Base-by-base conservation (phyloP, 2,329 filamentous ascomycete genomes). In the Moelleriella libera region DNA sequence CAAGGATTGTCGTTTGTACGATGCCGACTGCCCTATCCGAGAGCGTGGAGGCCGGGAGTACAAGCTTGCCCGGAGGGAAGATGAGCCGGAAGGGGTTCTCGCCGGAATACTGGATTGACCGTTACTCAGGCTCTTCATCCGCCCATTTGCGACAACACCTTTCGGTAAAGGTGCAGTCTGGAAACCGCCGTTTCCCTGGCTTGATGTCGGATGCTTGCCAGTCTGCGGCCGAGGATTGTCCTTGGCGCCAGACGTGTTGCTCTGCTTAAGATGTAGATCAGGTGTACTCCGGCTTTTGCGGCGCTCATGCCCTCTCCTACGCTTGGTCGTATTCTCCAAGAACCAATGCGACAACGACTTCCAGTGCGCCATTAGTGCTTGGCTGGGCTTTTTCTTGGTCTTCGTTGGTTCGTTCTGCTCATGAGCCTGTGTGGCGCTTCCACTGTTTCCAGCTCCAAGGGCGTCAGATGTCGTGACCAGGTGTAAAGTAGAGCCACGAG, bases 401-500 rank as follows among this genome's bases (percentile, higher is more conserved):
- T 77, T 78, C 46, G 69, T 69, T 6, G 60, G 53, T 8, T 48
- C 61, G 48, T 60, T 56, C 30, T 57, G 50, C 51, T 65, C 54
- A 39, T 48, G 45, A 6, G 49, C 46, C 2, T 47, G 44, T 1
- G 44, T 45, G 39, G 50, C 54, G 34, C 46, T 55, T 30, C 54
- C 53, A 47, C 60, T 62, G 29, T 14, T 46, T 11, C n/a, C 14
- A 43, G 62, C 53, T 21, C 63, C 63, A 12, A 78, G 53, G 1
- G 68, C 69, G 14, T 78, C 75, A 6, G 71, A 70, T 0, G 78
- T 80, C 8, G 85, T 84, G 40, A 94, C 88, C 5, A 94, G 77
- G 59, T 95, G 88, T 32, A 96, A 74, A 52, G 88, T 92, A 54
- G 88, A 95, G 42, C 86, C 85, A 50, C 87, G 75, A 54, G 85